These are phyloP conservation scores for Magnusiomyces suaveolens DNA, from an alignment of 1,139 yeast species.

Conservation along the genomic window DNA sequence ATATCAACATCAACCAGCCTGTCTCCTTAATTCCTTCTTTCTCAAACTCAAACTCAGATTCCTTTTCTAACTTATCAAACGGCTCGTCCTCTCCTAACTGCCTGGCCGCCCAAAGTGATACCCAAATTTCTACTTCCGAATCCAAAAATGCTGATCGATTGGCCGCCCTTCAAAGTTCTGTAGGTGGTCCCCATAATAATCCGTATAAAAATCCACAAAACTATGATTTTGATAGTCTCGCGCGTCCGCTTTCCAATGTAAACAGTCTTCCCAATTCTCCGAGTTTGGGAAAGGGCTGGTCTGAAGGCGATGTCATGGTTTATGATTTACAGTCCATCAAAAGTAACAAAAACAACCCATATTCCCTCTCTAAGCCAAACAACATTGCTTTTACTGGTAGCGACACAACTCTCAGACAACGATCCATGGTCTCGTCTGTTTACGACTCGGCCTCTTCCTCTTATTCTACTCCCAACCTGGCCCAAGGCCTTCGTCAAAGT, in stretches of 20 bases:
- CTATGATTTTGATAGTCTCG: not conserved
- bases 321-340: not conserved
- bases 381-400: not conserved
- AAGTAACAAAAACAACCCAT: not conserved
- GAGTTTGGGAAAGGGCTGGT: not conserved
- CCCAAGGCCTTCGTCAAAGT: not conserved
- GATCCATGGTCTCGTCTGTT: constrained; percentile 6
- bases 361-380: not conserved
- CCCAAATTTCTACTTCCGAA: no score
- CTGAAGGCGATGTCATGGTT: not conserved
- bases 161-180: not conserved
- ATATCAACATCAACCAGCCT: no score
- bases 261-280: not conserved
- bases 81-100: no score
- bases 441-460: constrained; percentile 7
- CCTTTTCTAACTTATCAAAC: not conserved
- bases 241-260: not conserved
- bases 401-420: not conserved
- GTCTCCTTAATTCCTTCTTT: not conserved
- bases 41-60: not conserved
- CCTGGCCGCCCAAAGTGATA: no score
- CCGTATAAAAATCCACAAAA: not conserved
- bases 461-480: not conserved
- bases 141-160: not conserved
- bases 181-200: not conserved